Conservation (phyloP, 2,329 filamentous ascomycete genomes). For the Fusarium irregulare region DNA sequence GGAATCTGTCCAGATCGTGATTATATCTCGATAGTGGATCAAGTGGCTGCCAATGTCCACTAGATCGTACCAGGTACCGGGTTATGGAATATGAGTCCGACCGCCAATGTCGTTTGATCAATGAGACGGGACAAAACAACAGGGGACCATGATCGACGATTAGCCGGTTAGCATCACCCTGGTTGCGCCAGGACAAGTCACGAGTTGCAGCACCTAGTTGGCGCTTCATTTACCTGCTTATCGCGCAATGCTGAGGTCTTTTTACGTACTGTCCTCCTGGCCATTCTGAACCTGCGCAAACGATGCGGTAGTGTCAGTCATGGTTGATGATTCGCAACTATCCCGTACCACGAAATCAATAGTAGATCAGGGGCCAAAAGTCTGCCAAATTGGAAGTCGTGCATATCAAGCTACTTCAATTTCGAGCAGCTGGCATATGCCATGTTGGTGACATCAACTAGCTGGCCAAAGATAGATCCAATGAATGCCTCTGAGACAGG, state of each 20-base stretch:
- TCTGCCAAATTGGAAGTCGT: slow-evolving; percentile 16
- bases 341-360: not conserved
- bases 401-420: slow-evolving; percentile 4
- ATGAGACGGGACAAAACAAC: slow-evolving; percentile 7
- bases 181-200: slow-evolving; percentile 9
- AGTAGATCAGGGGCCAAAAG: not conserved
- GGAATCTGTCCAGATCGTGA: slow-evolving; percentile 37
- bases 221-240: slow-evolving; percentile 4
- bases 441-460: slow-evolving; percentile 16
- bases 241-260: not conserved
- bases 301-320: not conserved
- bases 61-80: slow-evolving; percentile 36
- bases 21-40: slow-evolving; percentile 43
- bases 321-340: slow-evolving; percentile 2
- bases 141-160: slow-evolving; percentile 22
- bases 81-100: slow-evolving; percentile 21
- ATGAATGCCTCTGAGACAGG: slow-evolving; percentile 8
- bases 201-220: not conserved
- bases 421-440: slow-evolving; percentile 9
- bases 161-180: slow-evolving; percentile 14
- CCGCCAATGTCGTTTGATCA: slow-evolving; percentile 11
- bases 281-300: not conserved
- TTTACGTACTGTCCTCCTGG: not conserved
- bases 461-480: not conserved
- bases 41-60: slow-evolving; percentile 33